A percentile compares a stretch with the other conserved stretches of the same genome.
phyloP scores from a whole-genome alignment of 2,329 filamentous ascomycete species.

The Endoconidiophora polonica region DNA sequence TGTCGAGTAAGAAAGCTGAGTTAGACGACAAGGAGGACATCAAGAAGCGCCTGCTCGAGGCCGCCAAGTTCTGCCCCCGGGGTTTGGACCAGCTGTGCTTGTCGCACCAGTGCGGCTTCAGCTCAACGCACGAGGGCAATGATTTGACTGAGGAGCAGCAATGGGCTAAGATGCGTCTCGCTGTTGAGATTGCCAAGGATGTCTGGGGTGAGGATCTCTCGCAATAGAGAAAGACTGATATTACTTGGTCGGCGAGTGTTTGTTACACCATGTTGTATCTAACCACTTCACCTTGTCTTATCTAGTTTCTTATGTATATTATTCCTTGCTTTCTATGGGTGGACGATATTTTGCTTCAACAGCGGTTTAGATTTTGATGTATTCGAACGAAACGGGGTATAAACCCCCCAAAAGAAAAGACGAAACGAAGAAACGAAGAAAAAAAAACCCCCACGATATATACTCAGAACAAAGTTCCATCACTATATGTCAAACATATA shows the following conservation, averaged over 20 bases:
- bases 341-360: not conserved
- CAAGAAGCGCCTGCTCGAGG: conserved; percentile 35
- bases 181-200: conserved; percentile 46
- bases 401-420: too few relatives aligned
- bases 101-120: conserved; percentile 52
- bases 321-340: not conserved
- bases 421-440: too few relatives aligned
- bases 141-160: conserved; percentile 54
- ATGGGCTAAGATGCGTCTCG: conserved; percentile 53
- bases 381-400: not conserved
- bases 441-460: too few relatives aligned
- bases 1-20: conserved; percentile 42
- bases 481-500: not conserved
- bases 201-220: conserved; percentile 32
- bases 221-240: not conserved
- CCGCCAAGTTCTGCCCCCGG: conserved; percentile 48
- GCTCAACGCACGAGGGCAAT: conserved; percentile 44
- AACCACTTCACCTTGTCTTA: not conserved
- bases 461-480: too few relatives aligned
- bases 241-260: not conserved
- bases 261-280: not conserved
- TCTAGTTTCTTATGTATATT: not conserved
- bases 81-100: conserved; percentile 49
- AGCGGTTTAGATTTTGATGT: not conserved
- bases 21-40: conserved; percentile 39